A percentile compares a stretch with the other conserved stretches of the same genome.
Conservation (phyloP, 768 basidiomycete species). For the Macrocybe gigantea region DNA sequence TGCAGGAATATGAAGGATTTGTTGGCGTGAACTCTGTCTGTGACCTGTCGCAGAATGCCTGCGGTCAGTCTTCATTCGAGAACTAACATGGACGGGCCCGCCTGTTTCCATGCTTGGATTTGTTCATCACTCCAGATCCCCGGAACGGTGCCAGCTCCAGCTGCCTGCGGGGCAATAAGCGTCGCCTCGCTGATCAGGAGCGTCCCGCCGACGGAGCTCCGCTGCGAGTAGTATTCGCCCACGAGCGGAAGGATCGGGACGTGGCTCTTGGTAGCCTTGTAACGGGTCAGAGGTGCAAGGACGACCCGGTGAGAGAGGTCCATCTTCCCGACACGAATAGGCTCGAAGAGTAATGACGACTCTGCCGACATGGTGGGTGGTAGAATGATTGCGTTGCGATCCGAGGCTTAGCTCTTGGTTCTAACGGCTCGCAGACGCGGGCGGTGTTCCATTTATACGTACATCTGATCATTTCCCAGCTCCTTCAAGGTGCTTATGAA, state of each 20-base stretch:
- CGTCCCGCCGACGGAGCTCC: slow-evolving; percentile 20
- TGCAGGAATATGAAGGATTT: slow-evolving; percentile 37
- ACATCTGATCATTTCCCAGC: background rate
- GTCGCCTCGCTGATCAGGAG: slow-evolving; percentile 36
- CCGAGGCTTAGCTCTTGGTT: background rate
- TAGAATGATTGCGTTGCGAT: background rate
- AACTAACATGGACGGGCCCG: slow-evolving; percentile 7
- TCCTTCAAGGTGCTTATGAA: slow-evolving; percentile 14
- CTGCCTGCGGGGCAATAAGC: slow-evolving; percentile 23
- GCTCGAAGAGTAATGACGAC: slow-evolving; percentile 27
- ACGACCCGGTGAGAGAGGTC: slow-evolving; percentile 38
- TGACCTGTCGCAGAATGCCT: slow-evolving; percentile 3
- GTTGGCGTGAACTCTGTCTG: slow-evolving; percentile 13
- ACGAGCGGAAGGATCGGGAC: slow-evolving; percentile 23
- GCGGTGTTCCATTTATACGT: background rate
- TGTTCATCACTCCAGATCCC: slow-evolving; percentile 41
- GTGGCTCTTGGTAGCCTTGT: slow-evolving; percentile 24
- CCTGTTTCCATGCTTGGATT: slow-evolving; percentile 38
- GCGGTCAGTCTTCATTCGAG: background rate
- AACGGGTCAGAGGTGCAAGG: slow-evolving; percentile 40
- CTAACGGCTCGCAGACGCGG: background rate
- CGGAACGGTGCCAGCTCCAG: slow-evolving; percentile 25
- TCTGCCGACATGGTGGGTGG: background rate
- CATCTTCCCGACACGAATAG: slow-evolving; percentile 28
- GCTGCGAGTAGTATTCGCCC: slow-evolving; percentile 20